Base-by-base conservation (phyloP, 768 basidiomycete genomes). In the Mycena maculata region DNA sequence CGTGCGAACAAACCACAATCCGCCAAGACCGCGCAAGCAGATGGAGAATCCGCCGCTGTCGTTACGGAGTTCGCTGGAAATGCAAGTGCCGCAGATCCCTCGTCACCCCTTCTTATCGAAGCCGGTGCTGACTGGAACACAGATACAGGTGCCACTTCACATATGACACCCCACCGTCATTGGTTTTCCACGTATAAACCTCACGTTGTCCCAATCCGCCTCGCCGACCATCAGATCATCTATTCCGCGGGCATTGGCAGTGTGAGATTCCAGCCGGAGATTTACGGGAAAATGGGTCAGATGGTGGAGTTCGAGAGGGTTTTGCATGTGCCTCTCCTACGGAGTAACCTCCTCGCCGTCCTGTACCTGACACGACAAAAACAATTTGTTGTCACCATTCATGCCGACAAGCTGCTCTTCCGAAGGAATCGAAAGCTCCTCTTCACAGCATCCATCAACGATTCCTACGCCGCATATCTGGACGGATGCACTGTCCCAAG, bases 61-160 rank as follows among this genome's bases (percentile, higher is more conserved):
- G 39, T 31, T 20, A 66, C 52, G 45, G 69, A 73, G 41, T 59
- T 55, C 27, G 70, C 72, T 18, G 70, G 61, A 31, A 56, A 55
- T 54, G 72, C 72, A 64, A 73, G 67, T 71, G 18, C 45, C 20
- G 16, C 54, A 2, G 53, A 52, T 56, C 60, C 25, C 53, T 42
- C 48, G 45, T 61, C 39, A 42, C 60, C 33, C 31, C 67, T 53
- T 64, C 65, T 36, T 30, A 58, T 62, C 33, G 61, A 63, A 63
- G 60, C 50, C 33, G 60, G 60, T 53, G 60, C 50, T 61, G 59
- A 71, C 62, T 78, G 76, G 75, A 77, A 69, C 55, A 62, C 69
- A 58, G 77, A 79, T 70, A 77, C 75, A 69, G 78, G 76, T 31
- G 76, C 77, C 67, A 75, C 78, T 65, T 68, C 72, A 63, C 74